Evolutionary conservation across 306 rosid genomes (phyloP).

Genomic region (Carpinus viminea): DNA sequence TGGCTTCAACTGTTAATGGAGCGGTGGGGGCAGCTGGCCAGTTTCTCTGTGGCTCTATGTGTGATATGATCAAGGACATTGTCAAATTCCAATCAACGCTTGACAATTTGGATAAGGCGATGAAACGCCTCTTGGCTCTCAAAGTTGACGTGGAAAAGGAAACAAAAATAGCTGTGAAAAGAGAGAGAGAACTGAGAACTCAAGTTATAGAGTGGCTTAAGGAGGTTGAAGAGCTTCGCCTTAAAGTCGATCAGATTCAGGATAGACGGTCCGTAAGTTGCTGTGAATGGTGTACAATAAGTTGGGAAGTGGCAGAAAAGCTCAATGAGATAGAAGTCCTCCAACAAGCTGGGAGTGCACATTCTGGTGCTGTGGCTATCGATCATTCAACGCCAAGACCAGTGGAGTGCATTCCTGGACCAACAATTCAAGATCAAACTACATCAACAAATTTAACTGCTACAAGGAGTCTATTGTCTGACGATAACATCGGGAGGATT

Average conservation of each 20-base stretch:
- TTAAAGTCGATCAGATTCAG: too few relatives aligned
- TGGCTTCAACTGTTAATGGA: not conserved
- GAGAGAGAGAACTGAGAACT: too few relatives aligned
- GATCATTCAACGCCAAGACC: not conserved
- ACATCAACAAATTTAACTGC: not conserved
- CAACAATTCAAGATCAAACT: not conserved
- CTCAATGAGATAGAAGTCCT: not conserved
- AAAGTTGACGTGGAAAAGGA: too few relatives aligned
- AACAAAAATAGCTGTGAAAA: too few relatives aligned
- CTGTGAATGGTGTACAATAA: not conserved
- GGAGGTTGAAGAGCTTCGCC: too few relatives aligned
- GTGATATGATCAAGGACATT: too few relatives aligned
- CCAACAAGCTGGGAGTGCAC: not conserved
- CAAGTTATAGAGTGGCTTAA: too few relatives aligned
- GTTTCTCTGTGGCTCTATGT: too few relatives aligned
- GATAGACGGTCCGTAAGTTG: not conserved
- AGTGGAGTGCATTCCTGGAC: not conserved
- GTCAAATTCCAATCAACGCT: too few relatives aligned
- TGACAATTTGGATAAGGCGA: too few relatives aligned
- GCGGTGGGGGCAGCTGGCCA: too few relatives aligned
- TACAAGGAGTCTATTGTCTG: constrained; percentile 6
- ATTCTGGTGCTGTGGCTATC: not conserved
- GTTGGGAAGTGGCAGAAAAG: not conserved
- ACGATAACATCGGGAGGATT: constrained; percentile 1
- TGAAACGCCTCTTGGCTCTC: too few relatives aligned